Evolutionary conservation across 2,329 filamentous ascomycete genomes (phyloP).

Genomic region (Neonectria punicea): DNA sequence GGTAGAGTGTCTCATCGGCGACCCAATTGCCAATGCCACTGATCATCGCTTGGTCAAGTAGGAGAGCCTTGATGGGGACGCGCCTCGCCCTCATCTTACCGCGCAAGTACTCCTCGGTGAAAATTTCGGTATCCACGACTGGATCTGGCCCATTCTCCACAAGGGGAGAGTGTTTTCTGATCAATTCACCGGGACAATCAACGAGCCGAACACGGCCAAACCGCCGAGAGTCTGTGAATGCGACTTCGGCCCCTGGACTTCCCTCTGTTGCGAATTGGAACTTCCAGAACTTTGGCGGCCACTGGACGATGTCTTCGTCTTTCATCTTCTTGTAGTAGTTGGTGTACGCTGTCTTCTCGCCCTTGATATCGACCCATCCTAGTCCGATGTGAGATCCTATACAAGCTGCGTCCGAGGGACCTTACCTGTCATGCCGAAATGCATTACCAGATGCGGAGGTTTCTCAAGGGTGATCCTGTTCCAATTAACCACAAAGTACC

Average conservation of each 20-base stretch:
- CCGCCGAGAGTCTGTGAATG: constrained; percentile 86
- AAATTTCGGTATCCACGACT: constrained; percentile 79
- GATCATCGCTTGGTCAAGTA: constrained; percentile 88
- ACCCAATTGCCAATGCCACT: constrained; percentile 98
- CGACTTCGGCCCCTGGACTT: constrained; percentile 66
- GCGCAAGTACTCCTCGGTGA: constrained; percentile 81
- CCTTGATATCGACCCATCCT: constrained; percentile 89
- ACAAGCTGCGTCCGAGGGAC: not conserved
- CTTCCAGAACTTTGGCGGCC: constrained; percentile 93
- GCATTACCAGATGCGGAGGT: constrained; percentile 88
- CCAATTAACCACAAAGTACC: not conserved
- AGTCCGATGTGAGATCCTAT: constrained; percentile 12
- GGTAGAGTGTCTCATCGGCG: constrained; percentile 91
- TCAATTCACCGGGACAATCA: constrained; percentile 79
- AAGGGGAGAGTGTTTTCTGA: constrained; percentile 80
- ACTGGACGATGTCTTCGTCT: constrained; percentile 67
- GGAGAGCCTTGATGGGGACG: constrained; percentile 87
- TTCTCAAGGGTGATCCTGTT: constrained; percentile 69
- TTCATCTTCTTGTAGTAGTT: constrained; percentile 82
- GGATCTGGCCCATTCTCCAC: constrained; percentile 96
- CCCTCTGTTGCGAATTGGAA: constrained; percentile 77
- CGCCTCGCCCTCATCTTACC: constrained; percentile 77
- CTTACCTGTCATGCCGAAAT: constrained; percentile 78
- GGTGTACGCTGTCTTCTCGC: constrained; percentile 80
- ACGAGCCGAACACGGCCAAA: constrained; percentile 84